phyloP scores from a whole-genome alignment of 1,284 basidiomycete species.

The Microbotryum lychnidis-dioicae region DNA sequence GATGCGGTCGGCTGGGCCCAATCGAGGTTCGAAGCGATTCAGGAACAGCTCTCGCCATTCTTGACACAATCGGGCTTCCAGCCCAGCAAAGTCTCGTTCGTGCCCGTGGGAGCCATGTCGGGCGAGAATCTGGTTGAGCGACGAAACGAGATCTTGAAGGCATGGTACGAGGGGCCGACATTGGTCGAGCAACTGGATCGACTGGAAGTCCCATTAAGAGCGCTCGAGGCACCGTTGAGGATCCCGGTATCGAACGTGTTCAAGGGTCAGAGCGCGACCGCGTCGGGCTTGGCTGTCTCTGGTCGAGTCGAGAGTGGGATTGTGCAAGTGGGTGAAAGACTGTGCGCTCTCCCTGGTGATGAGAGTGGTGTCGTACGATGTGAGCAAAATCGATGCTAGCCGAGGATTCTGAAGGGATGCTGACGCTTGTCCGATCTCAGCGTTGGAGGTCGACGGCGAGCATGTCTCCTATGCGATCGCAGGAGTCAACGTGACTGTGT shows the following conservation, averaged over 20 bases:
- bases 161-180: conserved; percentile 82
- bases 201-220: conserved; percentile 70
- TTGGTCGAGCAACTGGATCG: conserved; percentile 68
- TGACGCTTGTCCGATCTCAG: conserved; percentile 43
- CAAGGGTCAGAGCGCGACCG: conserved; percentile 66
- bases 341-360: conserved; percentile 84
- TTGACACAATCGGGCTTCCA: conserved; percentile 79
- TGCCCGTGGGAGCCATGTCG: conserved; percentile 82
- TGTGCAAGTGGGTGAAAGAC: conserved; percentile 80
- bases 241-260: conserved; percentile 93
- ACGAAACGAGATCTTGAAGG: conserved; percentile 49
- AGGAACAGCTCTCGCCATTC: conserved; percentile 65
- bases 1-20: conserved; percentile 79
- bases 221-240: conserved; percentile 67
- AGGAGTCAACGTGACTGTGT: conserved; percentile 79
- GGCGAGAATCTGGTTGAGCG: conserved; percentile 72
- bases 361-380: conserved; percentile 76
- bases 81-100: conserved; percentile 65
- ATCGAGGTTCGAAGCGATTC: conserved; percentile 77
- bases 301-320: conserved; percentile 84
- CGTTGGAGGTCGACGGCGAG: conserved; percentile 76
- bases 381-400: conserved; percentile 40
- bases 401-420: not conserved
- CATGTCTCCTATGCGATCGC: conserved; percentile 78
- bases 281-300: conserved; percentile 64